phyloP scores from a whole-genome alignment of 2,329 filamentous ascomycete genomes.

The Grosmannia clavigera region DNA sequence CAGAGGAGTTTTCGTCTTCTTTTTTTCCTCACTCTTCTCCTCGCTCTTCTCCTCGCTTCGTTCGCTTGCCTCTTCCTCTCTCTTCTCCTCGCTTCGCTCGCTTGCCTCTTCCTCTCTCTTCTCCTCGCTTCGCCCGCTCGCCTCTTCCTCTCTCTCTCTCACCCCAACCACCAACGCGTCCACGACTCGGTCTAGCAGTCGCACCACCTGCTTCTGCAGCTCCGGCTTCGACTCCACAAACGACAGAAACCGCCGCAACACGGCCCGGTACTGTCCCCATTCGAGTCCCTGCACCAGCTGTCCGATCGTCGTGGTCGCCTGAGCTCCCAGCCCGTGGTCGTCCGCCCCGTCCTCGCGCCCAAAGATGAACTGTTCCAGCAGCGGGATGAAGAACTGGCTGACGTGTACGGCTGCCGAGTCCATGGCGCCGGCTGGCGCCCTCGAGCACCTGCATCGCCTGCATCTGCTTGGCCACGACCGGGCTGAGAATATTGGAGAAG shows the following conservation, averaged over 20 bases:
- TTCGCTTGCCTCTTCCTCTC: conserved; percentile 17
- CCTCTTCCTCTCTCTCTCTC: conserved; percentile 17
- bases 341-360: conserved; percentile 61
- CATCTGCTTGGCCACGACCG: conserved; percentile 74
- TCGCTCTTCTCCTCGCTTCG: conserved; percentile 30
- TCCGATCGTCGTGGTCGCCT: conserved; percentile 72
- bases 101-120: conserved; percentile 22
- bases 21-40: conserved; percentile 23
- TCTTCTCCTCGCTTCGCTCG: conserved; percentile 22
- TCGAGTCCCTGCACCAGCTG: conserved; percentile 63
- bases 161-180: conserved; percentile 56
- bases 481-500: conserved; percentile 85
- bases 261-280: conserved; percentile 81
- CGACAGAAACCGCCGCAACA: conserved; percentile 70
- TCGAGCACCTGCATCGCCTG: conserved; percentile 71
- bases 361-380: conserved; percentile 91
- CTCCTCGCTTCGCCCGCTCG: conserved; percentile 9
- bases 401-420: conserved; percentile 67
- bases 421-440: conserved; percentile 44
- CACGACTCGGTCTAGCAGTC: conserved; percentile 67
- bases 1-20: conserved; percentile 26
- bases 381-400: conserved; percentile 75
- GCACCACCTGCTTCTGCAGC: conserved; percentile 73
- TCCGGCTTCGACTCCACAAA: conserved; percentile 74
- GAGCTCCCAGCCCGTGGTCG: conserved; percentile 75